Base-by-base conservation (phyloP, 2,329 filamentous ascomycete genomes). In the Fusarium concolor region DNA sequence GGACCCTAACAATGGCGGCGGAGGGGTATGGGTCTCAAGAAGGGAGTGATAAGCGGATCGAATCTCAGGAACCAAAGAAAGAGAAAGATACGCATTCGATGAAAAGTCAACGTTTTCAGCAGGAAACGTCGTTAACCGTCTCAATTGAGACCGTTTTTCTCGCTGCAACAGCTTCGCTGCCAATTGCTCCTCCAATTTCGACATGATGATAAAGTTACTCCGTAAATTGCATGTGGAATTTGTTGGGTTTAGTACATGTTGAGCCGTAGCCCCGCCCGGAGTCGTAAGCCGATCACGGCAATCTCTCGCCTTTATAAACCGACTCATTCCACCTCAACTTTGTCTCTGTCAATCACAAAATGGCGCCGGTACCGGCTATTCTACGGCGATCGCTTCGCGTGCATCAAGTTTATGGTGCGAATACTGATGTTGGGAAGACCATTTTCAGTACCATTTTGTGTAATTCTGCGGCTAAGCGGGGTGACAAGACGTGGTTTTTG, bases 371-470 rank as follows among this genome's bases (percentile, higher is more conserved):
- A 51, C 84, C 87, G 46, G 85, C 88, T 52, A 82, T 88, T 46
- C 82, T 94, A 37, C 92, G 89, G 87, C 88, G 89, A 62, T 87
- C 86, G 10, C 82, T 94, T 54, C 87, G 88, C 63, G 84, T 88
- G 14, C 87, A 92, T 71, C 92, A 96, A 78, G 82, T 96, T 37
- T 96, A 92, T 73, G 93, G 93, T 28, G 91, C 93, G 45, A 96
- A 95, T 73, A 96, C 93, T 0, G 88, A 92, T 68, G 92, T 96
- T 26, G 93, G 93, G 67, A 96, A 96, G 82, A 96, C 93, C 0
- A 87, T 96, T 31, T 86, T 94, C 59, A 90, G 91, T 3, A 93
- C 92, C 0, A 79, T 93, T 14, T 82, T 96, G 5, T 91, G 88
- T 76, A 89, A 87, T 65, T 86, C 90, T 10, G 84, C 89, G 6